These are phyloP conservation scores for Xylaria hypoxylon DNA, from an alignment of 2,329 filamentous ascomycete species.

Conservation along the genomic window DNA sequence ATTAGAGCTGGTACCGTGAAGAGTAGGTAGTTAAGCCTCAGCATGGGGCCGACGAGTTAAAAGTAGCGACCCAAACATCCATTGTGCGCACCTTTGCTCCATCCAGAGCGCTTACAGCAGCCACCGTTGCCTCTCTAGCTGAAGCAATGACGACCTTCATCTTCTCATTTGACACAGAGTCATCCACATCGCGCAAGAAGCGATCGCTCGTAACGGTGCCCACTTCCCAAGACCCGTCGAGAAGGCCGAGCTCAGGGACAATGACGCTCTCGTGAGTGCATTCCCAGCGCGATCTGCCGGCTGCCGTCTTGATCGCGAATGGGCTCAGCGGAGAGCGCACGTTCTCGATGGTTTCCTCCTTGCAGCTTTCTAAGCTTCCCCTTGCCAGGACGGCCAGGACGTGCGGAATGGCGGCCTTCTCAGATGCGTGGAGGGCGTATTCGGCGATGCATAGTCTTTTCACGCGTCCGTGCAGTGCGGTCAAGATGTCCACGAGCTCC, in stretches of 20 bases:
- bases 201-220: constrained; percentile 13
- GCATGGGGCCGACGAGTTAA: background rate
- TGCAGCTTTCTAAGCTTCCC: constrained; percentile 57
- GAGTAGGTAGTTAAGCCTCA: background rate
- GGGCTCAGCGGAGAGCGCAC: constrained; percentile 61
- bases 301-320: constrained; percentile 53
- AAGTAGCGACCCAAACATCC: constrained; percentile 55
- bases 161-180: constrained; percentile 45
- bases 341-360: constrained; percentile 56
- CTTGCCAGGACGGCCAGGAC: constrained; percentile 63
- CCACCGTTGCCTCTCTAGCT: constrained; percentile 51
- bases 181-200: constrained; percentile 48
- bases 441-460: constrained; percentile 59
- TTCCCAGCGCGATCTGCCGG: constrained; percentile 53
- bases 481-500: constrained; percentile 53
- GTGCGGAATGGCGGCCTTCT: constrained; percentile 58
- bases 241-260: constrained; percentile 40
- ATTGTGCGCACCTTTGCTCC: constrained; percentile 54
- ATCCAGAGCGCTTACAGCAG: constrained; percentile 45
- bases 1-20: background rate
- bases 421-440: constrained; percentile 57
- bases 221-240: constrained; percentile 28
- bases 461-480: constrained; percentile 51
- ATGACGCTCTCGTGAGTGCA: constrained; percentile 54
- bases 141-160: constrained; percentile 48